These are phyloP conservation scores for Pleodorina starrii DNA, from an alignment of 139 green algal genomes.

Conservation along the genomic window DNA sequence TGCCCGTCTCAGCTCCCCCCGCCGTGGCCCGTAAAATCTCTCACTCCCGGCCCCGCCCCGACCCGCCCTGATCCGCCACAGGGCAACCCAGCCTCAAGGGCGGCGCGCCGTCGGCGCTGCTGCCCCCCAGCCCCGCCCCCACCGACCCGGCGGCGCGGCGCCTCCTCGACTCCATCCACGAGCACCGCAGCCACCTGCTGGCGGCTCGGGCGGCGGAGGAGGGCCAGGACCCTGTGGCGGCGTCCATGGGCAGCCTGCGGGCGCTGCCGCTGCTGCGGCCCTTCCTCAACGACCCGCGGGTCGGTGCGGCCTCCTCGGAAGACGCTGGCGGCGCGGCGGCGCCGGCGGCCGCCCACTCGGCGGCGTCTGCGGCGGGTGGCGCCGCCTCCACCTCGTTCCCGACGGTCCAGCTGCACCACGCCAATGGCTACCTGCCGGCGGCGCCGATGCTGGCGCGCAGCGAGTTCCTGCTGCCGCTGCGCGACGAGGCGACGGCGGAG, in stretches of 20 bases:
- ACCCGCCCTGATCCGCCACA: not conserved
- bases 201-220: not conserved
- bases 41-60: too few species aligned
- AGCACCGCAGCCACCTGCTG: conserved; percentile 32
- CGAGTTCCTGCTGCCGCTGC: conserved; percentile 81
- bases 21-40: too few species aligned
- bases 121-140: not conserved
- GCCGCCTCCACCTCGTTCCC: not conserved
- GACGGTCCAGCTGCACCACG: conserved; percentile 44
- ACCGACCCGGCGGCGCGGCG: not conserved
- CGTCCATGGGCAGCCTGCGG: not conserved
- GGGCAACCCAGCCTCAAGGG: conserved; percentile 37
- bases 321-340: not conserved
- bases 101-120: not conserved
- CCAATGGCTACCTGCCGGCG: conserved; percentile 63
- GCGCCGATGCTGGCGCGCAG: conserved; percentile 69
- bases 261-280: not conserved
- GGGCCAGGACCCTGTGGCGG: not conserved
- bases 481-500: conserved; percentile 61
- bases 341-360: not conserved
- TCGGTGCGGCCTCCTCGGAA: not conserved
- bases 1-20: too few species aligned
- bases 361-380: too few species aligned
- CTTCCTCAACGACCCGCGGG: not conserved
- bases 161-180: not conserved